Base-by-base conservation (phyloP, 2,329 filamentous ascomycete genomes). In the Diplodia intermedia region DNA sequence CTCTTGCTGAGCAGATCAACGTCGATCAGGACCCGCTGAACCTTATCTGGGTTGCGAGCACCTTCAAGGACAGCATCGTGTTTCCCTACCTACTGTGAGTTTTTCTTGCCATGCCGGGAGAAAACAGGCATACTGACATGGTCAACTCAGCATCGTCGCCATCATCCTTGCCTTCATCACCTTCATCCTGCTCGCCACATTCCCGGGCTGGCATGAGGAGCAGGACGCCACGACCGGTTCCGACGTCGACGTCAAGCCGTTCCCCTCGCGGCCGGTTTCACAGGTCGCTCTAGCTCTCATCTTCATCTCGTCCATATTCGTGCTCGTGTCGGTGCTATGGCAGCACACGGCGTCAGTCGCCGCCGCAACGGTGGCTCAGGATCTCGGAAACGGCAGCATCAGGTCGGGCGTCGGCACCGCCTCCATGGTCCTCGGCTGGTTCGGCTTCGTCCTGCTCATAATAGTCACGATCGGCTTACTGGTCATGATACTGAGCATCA, bases 61-160 rank as follows among this genome's bases (percentile, higher is more conserved):
- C 97, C 72, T 99, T 99, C 83, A 98, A 98, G 81, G 93, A 98
- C 80, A 94, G 94, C 82, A 95, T 99, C 78, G 94, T 99, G 54
- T 99, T 99, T 78, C 95, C 95, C 11, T 99, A 98, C 77, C 83
- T 99, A 23, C 90, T 99, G 91, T 95, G 80, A 84, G 91, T 29
- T 56, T 20, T 18, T 12, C 38, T 38, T 38, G 9, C 36, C 36
- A 38, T n/a, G n/a, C 15, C 33, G 40, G 12, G n/a, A 14, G 7
- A 2, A 63, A 6, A 50, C 6, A 33, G 20, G 33, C 9, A 56
- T 54, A 68, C 56, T 61, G 54, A 63, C 70, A 55, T 56, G 5
- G 63, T 65, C 18, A 1, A 12, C 7, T 2, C 72, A 95, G 92
- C 71, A 99, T 99, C 83, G 94, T 99, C 76, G 95, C 95, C 76